A percentile compares a stretch with the other conserved stretches of the same genome.
Conservation (phyloP, 495 filamentous ascomycete species). For the Podospora tetraspora region DNA sequence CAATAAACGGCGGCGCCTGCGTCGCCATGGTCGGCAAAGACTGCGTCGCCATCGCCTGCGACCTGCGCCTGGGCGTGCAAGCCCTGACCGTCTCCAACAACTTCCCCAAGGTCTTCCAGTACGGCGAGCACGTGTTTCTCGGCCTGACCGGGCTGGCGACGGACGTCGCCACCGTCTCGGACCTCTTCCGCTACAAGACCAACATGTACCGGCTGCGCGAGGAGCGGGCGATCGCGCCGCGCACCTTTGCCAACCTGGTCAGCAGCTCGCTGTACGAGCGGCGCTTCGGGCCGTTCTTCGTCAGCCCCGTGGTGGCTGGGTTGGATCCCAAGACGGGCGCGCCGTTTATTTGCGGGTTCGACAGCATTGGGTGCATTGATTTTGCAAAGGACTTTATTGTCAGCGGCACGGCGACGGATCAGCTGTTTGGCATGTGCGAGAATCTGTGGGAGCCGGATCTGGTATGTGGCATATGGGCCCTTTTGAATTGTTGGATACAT, state of each 20-base stretch:
- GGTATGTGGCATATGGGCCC: conserved; percentile 50
- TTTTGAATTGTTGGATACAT: background rate
- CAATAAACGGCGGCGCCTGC: conserved; percentile 94
- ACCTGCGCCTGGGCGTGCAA: conserved; percentile 95
- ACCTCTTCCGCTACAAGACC: conserved; percentile 98
- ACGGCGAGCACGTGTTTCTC: conserved; percentile 85
- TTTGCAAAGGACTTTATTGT: conserved; percentile 99
- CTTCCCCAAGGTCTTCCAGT: conserved; percentile 99
- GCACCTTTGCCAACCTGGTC: conserved; percentile 94
- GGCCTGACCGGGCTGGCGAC: conserved; percentile 94
- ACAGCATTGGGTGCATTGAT: conserved; percentile 98
- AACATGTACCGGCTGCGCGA: conserved; percentile 99
- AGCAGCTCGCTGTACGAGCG: conserved; percentile 84
- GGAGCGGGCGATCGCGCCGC: conserved; percentile 88
- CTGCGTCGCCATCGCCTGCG: conserved; percentile 98
- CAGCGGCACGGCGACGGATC: conserved; percentile 88
- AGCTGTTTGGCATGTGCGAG: conserved; percentile 98
- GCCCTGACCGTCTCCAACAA: conserved; percentile 96
- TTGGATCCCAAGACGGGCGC: conserved; percentile 85
- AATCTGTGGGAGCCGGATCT: conserved; percentile 96
- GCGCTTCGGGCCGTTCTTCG: conserved; percentile 93
- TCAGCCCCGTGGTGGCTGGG: conserved; percentile 88
- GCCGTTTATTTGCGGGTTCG: conserved; percentile 98
- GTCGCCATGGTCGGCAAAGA: conserved; percentile 99
- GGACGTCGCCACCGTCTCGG: conserved; percentile 88